These are phyloP conservation scores for Aspergillus tanneri DNA, from an alignment of 2,329 filamentous ascomycete species.

Conservation along the genomic window DNA sequence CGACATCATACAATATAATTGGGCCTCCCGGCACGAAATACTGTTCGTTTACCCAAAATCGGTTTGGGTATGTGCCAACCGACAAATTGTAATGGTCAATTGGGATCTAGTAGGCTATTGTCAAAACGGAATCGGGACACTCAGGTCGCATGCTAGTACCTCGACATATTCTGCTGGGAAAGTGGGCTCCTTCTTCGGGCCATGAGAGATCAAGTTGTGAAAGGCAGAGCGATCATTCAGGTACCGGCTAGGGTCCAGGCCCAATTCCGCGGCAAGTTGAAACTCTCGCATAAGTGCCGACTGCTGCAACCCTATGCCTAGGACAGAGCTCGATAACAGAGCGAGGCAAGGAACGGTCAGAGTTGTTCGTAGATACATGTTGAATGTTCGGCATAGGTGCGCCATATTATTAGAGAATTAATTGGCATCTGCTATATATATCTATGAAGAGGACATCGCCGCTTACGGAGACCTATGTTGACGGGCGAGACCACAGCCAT, in stretches of 20 bases:
- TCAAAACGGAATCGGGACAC: background rate
- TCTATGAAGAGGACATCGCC: too few relatives aligned
- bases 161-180: conserved; percentile 18
- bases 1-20: conserved; percentile 50
- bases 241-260: conserved; percentile 18
- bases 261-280: conserved; percentile 21
- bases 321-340: conserved; percentile 12
- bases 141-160: conserved; percentile 7
- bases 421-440: too few relatives aligned
- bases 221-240: conserved; percentile 16
- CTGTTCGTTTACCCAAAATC: conserved; percentile 55
- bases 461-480: too few relatives aligned
- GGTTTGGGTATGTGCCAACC: conserved; percentile 54
- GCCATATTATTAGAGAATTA: too few relatives aligned
- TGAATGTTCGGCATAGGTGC: too few relatives aligned
- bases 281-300: conserved; percentile 17
- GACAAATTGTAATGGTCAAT: conserved; percentile 34
- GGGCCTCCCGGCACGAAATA: conserved; percentile 58
- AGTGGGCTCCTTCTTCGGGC: background rate
- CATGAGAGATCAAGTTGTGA: conserved; percentile 8
- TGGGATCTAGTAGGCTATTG: conserved; percentile 23
- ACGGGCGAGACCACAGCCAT: background rate
- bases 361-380: conserved; percentile 3
- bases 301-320: conserved; percentile 16
- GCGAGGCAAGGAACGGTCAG: background rate